Evolutionary conservation across 2,329 filamentous ascomycete species (phyloP).

Genomic region (Penicillium sp.): DNA sequence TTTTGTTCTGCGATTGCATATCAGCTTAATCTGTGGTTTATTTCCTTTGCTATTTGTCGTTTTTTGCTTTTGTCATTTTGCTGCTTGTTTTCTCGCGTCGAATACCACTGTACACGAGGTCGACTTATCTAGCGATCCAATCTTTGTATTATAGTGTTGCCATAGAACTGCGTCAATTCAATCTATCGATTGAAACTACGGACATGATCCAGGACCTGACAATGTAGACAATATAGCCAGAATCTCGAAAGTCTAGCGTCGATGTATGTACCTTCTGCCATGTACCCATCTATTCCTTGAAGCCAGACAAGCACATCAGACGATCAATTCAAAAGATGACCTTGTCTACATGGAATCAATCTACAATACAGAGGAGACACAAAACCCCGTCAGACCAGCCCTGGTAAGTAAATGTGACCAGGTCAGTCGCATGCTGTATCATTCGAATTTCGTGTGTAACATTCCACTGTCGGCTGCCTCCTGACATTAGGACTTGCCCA

Average conservation of each 20-base stretch:
- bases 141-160: constrained; percentile 3
- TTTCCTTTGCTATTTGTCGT: constrained; percentile 8
- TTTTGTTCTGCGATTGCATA: constrained; percentile 16
- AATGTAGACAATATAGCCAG: no score
- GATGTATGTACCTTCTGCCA: not conserved
- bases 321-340: not conserved
- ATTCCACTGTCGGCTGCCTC: not conserved
- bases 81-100: constrained; percentile 1
- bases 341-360: not conserved
- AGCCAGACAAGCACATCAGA: not conserved
- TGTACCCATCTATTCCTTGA: not conserved
- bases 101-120: constrained; percentile 15
- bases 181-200: no score
- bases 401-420: not conserved
- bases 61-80: not conserved
- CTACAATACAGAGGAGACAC: not conserved
- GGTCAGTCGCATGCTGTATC: not conserved
- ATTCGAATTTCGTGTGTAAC: not conserved
- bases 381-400: not conserved
- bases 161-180: not conserved
- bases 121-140: constrained; percentile 3
- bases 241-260: not conserved
- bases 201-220: no score
- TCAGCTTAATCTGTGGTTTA: constrained; percentile 11
- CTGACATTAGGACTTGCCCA: not conserved